phyloP scores from a whole-genome alignment of 2,329 filamentous ascomycete species.

The Nectriaceae sp. region DNA sequence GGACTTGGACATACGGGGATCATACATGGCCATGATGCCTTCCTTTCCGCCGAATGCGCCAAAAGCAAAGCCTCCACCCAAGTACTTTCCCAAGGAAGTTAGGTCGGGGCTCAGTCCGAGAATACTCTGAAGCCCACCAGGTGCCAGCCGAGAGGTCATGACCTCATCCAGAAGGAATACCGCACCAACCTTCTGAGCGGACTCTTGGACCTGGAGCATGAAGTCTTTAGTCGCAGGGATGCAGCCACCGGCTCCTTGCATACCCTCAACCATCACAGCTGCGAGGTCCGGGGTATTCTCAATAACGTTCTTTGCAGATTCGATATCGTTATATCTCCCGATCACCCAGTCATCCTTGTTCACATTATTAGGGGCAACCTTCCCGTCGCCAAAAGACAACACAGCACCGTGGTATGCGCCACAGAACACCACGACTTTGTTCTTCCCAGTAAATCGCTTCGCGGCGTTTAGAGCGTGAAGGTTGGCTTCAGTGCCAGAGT shows the following conservation, averaged over 20 bases:
- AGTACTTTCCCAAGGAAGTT: slow-evolving; percentile 63
- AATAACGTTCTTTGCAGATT: slow-evolving; percentile 44
- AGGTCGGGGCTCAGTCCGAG: slow-evolving; percentile 55
- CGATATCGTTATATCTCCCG: slow-evolving; percentile 60
- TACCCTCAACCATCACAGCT: slow-evolving; percentile 63
- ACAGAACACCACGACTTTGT: slow-evolving; percentile 49
- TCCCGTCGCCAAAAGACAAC: slow-evolving; percentile 31
- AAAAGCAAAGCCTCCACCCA: slow-evolving; percentile 65
- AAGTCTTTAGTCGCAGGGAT: slow-evolving; percentile 52
- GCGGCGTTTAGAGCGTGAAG: slow-evolving; percentile 57
- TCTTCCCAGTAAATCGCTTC: slow-evolving; percentile 41
- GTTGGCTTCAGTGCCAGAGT: slow-evolving; percentile 66
- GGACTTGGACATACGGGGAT: slow-evolving; percentile 41
- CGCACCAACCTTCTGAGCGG: slow-evolving; percentile 40
- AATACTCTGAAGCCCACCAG: slow-evolving; percentile 46
- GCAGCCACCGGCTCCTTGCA: slow-evolving; percentile 63
- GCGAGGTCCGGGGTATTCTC: slow-evolving; percentile 47
- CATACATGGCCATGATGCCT: slow-evolving; percentile 59
- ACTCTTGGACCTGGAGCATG: slow-evolving; percentile 31
- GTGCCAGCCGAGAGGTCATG: slow-evolving; percentile 60
- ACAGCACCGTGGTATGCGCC: slow-evolving; percentile 42
- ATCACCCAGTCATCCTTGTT: slow-evolving; percentile 58
- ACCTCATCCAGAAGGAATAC: slow-evolving; percentile 71
- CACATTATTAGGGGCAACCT: slow-evolving; percentile 42
- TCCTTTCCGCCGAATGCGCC: slow-evolving; percentile 64